phyloP scores from a whole-genome alignment of 495 filamentous ascomycete genomes.

The Pseudevernia furfuracea region DNA sequence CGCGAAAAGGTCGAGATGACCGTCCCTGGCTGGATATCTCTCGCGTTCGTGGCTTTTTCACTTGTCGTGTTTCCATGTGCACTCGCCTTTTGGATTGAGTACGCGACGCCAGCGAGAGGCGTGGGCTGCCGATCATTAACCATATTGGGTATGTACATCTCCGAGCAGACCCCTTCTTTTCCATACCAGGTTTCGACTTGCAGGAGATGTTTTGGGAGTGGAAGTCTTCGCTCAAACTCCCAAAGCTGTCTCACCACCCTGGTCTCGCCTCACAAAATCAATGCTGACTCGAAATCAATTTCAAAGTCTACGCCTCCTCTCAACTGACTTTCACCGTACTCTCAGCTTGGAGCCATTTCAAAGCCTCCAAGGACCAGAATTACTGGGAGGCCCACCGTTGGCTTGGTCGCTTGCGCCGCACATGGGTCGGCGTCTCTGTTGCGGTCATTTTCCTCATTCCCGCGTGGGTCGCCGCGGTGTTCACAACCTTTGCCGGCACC shows the following conservation, averaged over 20 bases:
- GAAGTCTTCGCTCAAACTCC: not conserved
- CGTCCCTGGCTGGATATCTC: slow-evolving; percentile 27
- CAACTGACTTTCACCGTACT: slow-evolving; percentile 34
- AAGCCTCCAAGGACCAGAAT: slow-evolving; percentile 8
- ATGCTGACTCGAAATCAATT: not conserved
- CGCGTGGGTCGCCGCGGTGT: slow-evolving; percentile 25
- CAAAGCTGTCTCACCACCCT: not conserved
- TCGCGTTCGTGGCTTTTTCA: slow-evolving; percentile 28
- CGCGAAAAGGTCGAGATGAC: slow-evolving; percentile 21
- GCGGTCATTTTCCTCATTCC: slow-evolving; percentile 28
- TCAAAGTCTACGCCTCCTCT: slow-evolving; percentile 31
- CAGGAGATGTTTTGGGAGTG: not conserved
- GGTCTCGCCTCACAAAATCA: not conserved
- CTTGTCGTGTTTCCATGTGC: slow-evolving; percentile 32
- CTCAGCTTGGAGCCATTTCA: slow-evolving; percentile 28
- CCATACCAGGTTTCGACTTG: not conserved
- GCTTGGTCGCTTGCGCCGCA: slow-evolving; percentile 21
- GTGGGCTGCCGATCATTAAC: slow-evolving; percentile 38
- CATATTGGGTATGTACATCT: slow-evolving; percentile 23
- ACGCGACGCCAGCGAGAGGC: slow-evolving; percentile 36
- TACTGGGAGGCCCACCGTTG: slow-evolving; percentile 16
- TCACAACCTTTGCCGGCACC: slow-evolving; percentile 33
- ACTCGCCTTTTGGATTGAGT: slow-evolving; percentile 37
- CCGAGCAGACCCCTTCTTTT: not conserved
- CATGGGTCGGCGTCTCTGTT: slow-evolving; percentile 26